These are phyloP conservation scores for Evansstolkia leycettana DNA, from an alignment of 495 filamentous ascomycete species.

Conservation along the genomic window DNA sequence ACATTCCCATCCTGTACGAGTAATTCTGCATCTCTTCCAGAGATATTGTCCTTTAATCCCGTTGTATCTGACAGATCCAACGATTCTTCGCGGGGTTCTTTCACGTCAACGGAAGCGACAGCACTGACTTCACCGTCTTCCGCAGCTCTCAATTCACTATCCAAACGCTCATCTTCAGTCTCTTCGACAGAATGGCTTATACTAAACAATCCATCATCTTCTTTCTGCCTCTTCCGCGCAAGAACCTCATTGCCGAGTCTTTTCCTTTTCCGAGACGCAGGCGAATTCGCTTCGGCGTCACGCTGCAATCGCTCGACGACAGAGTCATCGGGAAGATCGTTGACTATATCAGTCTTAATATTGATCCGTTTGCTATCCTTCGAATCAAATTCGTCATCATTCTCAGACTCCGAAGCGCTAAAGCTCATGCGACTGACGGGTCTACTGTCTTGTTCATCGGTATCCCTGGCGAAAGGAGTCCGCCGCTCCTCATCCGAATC, in stretches of 20 bases:
- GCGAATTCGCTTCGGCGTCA: slow-evolving; percentile 16
- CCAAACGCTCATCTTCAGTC: not conserved
- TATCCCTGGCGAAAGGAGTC: slow-evolving; percentile 53
- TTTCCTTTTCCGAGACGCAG: slow-evolving; percentile 56
- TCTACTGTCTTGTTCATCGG: slow-evolving; percentile 71
- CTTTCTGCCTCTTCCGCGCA: slow-evolving; percentile 58
- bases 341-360: not conserved
- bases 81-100: too few relatives aligned
- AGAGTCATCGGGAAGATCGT: slow-evolving; percentile 1
- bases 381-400: slow-evolving; percentile 41
- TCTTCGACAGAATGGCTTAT: slow-evolving; percentile 15
- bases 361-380: slow-evolving; percentile 1
- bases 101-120: not conserved
- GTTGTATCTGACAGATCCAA: too few relatives aligned
- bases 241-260: slow-evolving; percentile 46
- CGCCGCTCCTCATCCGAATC: slow-evolving; percentile 49
- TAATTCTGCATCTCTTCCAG: too few relatives aligned
- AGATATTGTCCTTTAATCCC: too few relatives aligned
- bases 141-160: not conserved
- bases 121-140: slow-evolving; percentile 1
- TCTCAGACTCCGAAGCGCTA: slow-evolving; percentile 50
- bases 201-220: slow-evolving; percentile 68
- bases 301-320: not conserved
- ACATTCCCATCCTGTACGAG: too few relatives aligned
- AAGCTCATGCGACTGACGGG: slow-evolving; percentile 68